Base-by-base conservation (phyloP, 345 rosid genomes). In the Aegle marmelos region DNA sequence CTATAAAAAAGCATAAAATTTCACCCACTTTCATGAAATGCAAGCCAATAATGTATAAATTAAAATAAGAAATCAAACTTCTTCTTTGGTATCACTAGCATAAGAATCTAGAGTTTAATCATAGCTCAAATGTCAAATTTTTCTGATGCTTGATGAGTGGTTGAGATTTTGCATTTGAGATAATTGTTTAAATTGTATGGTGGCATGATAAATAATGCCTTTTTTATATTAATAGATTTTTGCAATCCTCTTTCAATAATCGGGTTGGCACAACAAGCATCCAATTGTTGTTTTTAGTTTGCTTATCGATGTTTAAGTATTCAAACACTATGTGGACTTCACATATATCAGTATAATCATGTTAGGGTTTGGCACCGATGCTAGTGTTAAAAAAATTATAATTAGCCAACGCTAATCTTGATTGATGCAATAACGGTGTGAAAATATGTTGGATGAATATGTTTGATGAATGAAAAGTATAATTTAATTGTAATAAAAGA, bases 1-100 rank as follows among this genome's bases (percentile, higher is more conserved):
- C 9, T 8, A 31, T 9, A 17, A 10, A 63, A 4, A 33, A 9
- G 48, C 50, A 64, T 31, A 22, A 75, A 48, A 75, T 48, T 75
- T 50, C 62, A 63, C 50, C 78, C 70, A 62, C 60, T 48, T 22
- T 63, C 45, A 63, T 75, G 70, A 63, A 63, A 48, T 75, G 16
- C 33, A 75, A 63, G 45, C 70, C 65, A 57, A n/a, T 34, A 6
- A 33, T 19, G 27, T 21, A 56, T n/a, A 27, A 60, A 24, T 60
- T 1, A 24, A 60, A 60, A 60, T 3, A 59, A 24, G 7, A 63
- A 16, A 7, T 10, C 5, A 27, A n/a, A 4, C 22, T 31, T 8
- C 1, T 34, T 4, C 14, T 2, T 59, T 31, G 11, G 13, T 36
- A 34, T n/a, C 6, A 25, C 19, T 24, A 13, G n/a, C 30, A 6